Evolutionary conservation across 768 basidiomycete genomes (phyloP), one percentile per base, ranked within the genome.

Genomic region (Auricularia auricula-judae): DNA sequence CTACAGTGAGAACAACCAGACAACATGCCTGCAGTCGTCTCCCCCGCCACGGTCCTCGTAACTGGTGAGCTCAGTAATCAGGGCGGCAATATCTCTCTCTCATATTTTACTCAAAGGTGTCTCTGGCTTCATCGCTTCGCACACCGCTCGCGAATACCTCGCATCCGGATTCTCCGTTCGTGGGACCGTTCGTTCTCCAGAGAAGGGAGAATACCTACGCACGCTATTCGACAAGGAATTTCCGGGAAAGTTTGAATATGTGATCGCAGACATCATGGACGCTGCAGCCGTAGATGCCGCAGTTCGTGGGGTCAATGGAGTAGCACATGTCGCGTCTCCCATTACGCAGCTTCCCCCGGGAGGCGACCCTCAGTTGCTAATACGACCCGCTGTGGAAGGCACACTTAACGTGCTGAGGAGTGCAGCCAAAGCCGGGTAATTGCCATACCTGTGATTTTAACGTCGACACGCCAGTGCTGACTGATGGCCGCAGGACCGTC

Each of bases 181-280:
- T 29, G 77, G 76, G 2, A 77, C 77, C 3, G 76, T 77, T 44
- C 70, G 78, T 10, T 70, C 68, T 1, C 21, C 54, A 1, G 70
- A 66, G 4, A 76, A 78, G 68, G 77, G 77, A 14, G 71, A 76
- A 10, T 77, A 72, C 67, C 64, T 78, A 36, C 47, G 63, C 39
- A 7, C 18, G 12, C 16, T 64, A 10, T 64, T 74, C 67, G 67
- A 64, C 8, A 51, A 51, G 12, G 64, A 66, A 7, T 69, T 66
- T 11, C 47, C 34, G 3, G 39, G 34, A 16, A 62, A 44, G 1
- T 76, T 76, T 61, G 69, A 72, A 29, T 77, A 73, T 66, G 74
- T 71, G 10, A 76, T 76, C 12, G 72, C 75, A 62, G 76, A 78
- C 62, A 73, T 78, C 65, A 72, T 70, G 39, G 62, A 68, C 47